Percentiles rank a stretch among this genome's conserved stretches.
Conservation (phyloP, 1,284 basidiomycete species). For the Phenoliferia sp. region DNA sequence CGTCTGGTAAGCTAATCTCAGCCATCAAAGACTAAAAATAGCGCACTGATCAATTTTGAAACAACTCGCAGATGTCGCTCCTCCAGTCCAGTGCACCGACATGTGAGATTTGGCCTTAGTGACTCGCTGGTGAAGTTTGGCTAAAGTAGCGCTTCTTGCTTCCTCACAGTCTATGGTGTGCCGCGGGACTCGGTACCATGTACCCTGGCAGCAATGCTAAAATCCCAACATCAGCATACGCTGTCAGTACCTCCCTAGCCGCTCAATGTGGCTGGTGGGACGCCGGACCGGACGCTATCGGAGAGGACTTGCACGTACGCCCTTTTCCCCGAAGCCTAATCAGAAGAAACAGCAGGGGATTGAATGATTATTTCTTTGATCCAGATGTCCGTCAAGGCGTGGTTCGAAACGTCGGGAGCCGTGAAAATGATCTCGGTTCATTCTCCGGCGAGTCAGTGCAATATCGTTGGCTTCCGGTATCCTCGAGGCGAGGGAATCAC, state of each 20-base stretch:
- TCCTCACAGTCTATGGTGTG: neutral
- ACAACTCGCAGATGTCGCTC: neutral
- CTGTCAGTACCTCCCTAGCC: neutral
- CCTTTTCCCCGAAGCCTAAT: neutral
- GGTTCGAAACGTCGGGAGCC: neutral
- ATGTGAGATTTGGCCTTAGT: neutral
- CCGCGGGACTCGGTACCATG: neutral
- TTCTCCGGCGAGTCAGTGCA: constrained; percentile 2
- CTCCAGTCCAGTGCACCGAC: neutral
- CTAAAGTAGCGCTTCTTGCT: neutral
- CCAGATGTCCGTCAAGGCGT: neutral
- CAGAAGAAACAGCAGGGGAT: no score
- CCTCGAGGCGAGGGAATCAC: neutral
- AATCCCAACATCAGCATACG: neutral
- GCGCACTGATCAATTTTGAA: neutral
- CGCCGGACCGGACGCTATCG: neutral
- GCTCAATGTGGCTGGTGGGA: neutral
- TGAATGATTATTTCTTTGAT: neutral
- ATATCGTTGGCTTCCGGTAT: constrained; percentile 1
- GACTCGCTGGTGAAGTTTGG: neutral
- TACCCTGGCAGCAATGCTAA: neutral
- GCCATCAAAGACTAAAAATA: no score
- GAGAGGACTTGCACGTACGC: neutral
- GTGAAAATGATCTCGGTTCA: neutral
- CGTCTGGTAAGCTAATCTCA: neutral